Percentiles rank a stretch among this genome's conserved stretches.
phyloP scores from a whole-genome alignment of 371 early-diverging fungal genomes.

The Chytridiales sp. region DNA sequence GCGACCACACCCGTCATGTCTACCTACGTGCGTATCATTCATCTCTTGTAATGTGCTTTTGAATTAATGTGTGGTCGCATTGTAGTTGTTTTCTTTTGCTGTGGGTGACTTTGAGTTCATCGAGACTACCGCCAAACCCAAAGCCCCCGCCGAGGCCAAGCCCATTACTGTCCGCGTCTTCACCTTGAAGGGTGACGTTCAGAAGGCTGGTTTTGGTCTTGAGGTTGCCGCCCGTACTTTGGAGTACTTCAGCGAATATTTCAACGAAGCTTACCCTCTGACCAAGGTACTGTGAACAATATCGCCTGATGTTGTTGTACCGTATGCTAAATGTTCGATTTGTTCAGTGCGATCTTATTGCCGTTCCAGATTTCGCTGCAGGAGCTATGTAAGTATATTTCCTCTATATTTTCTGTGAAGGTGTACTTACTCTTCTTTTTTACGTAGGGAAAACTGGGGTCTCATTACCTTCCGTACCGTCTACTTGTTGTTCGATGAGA shows the following conservation, averaged over 20 bases:
- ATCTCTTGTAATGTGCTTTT: no score
- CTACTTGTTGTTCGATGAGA: constrained; percentile 68
- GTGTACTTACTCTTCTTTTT: no score
- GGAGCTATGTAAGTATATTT: no score
- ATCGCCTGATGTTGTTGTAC: no score
- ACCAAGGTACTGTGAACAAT: no score
- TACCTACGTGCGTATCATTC: constrained; percentile 72
- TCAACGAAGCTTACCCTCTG: constrained; percentile 81
- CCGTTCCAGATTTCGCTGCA: constrained; percentile 85
- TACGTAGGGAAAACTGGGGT: constrained; percentile 96
- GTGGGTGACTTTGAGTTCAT: constrained; percentile 85
- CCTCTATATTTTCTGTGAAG: no score
- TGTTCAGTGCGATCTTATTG: constrained; percentile 85
- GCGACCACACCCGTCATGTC: constrained; percentile 91
- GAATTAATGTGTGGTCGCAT: no score
- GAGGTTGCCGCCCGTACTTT: constrained; percentile 69
- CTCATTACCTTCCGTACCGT: constrained; percentile 88
- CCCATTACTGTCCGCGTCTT: constrained; percentile 75
- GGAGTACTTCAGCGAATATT: constrained; percentile 81
- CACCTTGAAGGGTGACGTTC: constrained; percentile 63
- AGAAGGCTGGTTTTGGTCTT: constrained; percentile 78
- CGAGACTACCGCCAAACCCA: constrained; percentile 69
- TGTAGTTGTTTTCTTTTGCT: constrained; percentile 6
- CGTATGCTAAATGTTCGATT: no score
- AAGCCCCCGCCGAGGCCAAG: constrained; percentile 60